Base-by-base conservation (phyloP, 805 yeast species). In the Candida yuanshanica region DNA sequence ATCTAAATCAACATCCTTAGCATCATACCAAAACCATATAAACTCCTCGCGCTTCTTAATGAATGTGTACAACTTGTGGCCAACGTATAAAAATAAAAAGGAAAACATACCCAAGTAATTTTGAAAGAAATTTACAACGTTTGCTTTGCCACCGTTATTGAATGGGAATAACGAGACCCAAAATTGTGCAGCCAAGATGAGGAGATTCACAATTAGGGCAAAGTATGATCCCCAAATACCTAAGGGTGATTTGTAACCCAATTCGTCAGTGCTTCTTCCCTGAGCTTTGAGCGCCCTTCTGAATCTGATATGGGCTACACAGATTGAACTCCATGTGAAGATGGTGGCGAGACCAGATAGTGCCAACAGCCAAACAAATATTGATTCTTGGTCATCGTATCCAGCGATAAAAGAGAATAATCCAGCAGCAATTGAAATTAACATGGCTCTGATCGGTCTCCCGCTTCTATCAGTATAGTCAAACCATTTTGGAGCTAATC, bases 391-490 rank as follows among this genome's bases (percentile, higher is more conserved):
- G 40, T 77, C 72, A 38, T 77, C 63, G 31, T 77, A 68, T n/a
- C 83, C 80, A 18, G 85, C 83, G 51, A 83, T 69, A 62, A 81
- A 83, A 43, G 85, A 75, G 40, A 83, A 72, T 44, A 79, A 60
- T 38, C 83, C 84, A 53, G 78, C 65, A 11, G 72, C 51, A 41
- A 75, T 67, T 13, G 83, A 73, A 36, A 73, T 51, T 16, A 68
- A 42, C 38, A 79, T 62, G n/a, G 83, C 79, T 33, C 70, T 66
- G 33, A 76, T 59, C 14, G 87, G 87, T 55, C 82, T 70, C 36
- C 83, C 82, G 33, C 66, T 59, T 50, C 72, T 69, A 60, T 79
- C 83, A 41, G 77, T 66, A 48, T 73, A 75, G 38, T 71, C 74
- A 49, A 74, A 54, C 52, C 44, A 56, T 45, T 62, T 60, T 52